Evolutionary conservation across 2,329 filamentous ascomycete genomes (phyloP).

Genomic region (Coniochaeta sp.): DNA sequence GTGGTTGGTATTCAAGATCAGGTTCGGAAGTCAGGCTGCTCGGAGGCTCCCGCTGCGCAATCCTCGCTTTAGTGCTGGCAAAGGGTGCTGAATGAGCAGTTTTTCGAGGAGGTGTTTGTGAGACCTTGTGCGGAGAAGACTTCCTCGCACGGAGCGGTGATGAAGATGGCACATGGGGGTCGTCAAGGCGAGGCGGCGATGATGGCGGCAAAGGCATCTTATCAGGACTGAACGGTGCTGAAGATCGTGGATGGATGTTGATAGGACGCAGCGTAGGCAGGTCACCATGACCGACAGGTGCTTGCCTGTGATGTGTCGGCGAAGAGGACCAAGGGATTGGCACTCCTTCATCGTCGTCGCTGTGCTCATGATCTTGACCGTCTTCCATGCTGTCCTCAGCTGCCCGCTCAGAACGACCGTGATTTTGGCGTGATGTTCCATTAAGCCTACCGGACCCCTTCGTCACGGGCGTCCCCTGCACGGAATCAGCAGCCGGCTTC

Average conservation of each 20-base stretch:
- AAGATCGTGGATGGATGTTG: neutral
- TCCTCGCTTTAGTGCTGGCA: neutral
- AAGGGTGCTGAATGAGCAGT: neutral
- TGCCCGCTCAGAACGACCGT: neutral
- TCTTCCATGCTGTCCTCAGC: neutral
- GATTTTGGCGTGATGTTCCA: neutral
- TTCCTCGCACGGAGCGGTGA: neutral
- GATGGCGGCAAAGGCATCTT: neutral
- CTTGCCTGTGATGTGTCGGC: neutral
- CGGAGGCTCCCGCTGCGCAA: constrained; percentile 3
- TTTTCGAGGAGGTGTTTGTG: neutral
- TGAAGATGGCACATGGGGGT: neutral
- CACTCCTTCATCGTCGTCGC: neutral
- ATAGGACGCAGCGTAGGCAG: neutral
- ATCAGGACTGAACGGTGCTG: neutral
- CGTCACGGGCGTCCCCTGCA: neutral
- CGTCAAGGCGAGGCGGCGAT: neutral
- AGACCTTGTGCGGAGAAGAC: neutral
- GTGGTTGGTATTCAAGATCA: constrained; percentile 12
- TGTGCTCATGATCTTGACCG: neutral
- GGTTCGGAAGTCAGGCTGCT: constrained; percentile 11
- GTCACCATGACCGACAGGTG: neutral
- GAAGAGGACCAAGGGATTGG: neutral
- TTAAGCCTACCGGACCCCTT: neutral
- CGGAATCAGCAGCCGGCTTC: neutral